Conservation (phyloP, 2,329 filamentous ascomycete species). For the Oidium heveae region DNA sequence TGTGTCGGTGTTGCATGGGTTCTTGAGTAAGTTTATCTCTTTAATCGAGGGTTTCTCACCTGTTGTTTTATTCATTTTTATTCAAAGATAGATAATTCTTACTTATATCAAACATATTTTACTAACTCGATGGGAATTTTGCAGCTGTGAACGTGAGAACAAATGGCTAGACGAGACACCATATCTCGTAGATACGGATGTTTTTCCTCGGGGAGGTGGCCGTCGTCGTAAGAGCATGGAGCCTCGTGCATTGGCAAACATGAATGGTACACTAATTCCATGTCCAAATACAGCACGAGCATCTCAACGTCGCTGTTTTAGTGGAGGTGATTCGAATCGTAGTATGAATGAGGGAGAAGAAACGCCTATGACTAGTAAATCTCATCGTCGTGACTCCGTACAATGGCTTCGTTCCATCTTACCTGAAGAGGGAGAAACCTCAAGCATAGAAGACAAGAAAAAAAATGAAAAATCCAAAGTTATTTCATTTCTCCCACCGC, state of each 20-base stretch:
- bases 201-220: conserved; percentile 42
- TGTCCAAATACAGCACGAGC: conserved; percentile 10
- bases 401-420: conserved; percentile 14
- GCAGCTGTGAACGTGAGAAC: conserved; percentile 49
- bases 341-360: conserved; percentile 5
- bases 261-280: conserved; percentile 36
- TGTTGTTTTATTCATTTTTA: neutral
- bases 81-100: too few relatives aligned
- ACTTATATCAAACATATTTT: neutral
- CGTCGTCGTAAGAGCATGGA: conserved; percentile 64
- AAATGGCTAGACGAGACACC: conserved; percentile 49
- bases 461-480: neutral
- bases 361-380: conserved; percentile 11
- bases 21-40: conserved; percentile 39
- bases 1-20: conserved; percentile 80
- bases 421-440: conserved; percentile 6
- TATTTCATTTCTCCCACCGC: conserved; percentile 8
- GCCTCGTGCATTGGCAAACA: conserved; percentile 40
- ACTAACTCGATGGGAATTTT: neutral
- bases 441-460: conserved; percentile 1
- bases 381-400: conserved; percentile 11
- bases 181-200: conserved; percentile 42
- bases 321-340: neutral
- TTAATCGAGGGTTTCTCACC: neutral
- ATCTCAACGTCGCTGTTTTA: conserved; percentile 4